Evolutionary conservation across 768 basidiomycete species (phyloP).

Genomic region (Serendipita indica): DNA sequence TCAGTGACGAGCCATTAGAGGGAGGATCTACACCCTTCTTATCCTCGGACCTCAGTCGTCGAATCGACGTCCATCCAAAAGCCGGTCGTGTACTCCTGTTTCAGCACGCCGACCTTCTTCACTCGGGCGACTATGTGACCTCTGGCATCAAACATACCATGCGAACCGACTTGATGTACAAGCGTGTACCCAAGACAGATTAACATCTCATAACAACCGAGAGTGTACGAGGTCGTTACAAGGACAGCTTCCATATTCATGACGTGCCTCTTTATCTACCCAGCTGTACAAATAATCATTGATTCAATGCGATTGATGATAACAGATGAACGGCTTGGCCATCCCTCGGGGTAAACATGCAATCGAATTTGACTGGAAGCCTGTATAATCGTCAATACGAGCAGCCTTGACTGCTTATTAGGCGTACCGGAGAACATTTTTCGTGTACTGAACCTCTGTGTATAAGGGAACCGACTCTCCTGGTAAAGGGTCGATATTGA

Average conservation of each 20-base stretch:
- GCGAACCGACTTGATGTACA: slow-evolving; percentile 11
- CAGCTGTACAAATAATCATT: no score
- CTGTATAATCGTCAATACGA: background rate
- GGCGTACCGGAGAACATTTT: background rate
- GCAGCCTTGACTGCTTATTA: background rate
- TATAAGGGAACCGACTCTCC: background rate
- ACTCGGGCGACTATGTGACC: slow-evolving; percentile 10
- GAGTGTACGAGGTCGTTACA: no score
- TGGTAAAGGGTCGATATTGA: background rate
- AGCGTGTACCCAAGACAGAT: no score
- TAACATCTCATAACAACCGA: no score
- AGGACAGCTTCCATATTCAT: no score
- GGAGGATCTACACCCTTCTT: slow-evolving; percentile 11
- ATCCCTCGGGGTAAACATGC: background rate
- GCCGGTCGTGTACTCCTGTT: slow-evolving; percentile 10
- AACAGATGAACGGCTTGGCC: no score
- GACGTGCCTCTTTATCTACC: no score
- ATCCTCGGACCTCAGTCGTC: background rate
- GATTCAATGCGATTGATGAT: no score
- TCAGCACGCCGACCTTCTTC: slow-evolving; percentile 8
- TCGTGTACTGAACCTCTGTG: background rate
- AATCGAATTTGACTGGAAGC: background rate
- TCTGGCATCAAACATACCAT: slow-evolving; percentile 11
- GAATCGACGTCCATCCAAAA: slow-evolving; percentile 10
- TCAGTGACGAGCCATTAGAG: background rate